Evolutionary conservation across 768 basidiomycete genomes (phyloP).

Genomic region (Mrakia frigida): DNA sequence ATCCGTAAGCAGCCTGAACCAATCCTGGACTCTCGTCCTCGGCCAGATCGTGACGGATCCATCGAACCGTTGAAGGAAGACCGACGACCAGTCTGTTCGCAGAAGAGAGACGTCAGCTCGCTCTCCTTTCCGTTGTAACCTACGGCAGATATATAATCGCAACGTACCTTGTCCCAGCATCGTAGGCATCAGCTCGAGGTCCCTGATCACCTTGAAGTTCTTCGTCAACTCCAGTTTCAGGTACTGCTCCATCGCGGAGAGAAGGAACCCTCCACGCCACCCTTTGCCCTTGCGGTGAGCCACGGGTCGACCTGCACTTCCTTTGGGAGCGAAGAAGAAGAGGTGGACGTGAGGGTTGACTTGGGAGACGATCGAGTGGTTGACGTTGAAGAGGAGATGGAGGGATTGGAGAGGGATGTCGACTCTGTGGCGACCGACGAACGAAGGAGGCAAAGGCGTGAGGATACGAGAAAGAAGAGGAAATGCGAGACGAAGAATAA

Average conservation of each 20-base stretch:
- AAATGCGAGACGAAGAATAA: background rate
- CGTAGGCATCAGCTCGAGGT: conserved; percentile 91
- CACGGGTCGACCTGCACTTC: conserved; percentile 70
- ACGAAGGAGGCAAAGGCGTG: background rate
- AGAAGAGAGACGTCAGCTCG: background rate
- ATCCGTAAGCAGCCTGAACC: conserved; percentile 76
- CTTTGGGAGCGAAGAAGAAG: conserved; percentile 78
- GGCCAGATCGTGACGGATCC: conserved; percentile 46
- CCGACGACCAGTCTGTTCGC: conserved; percentile 77
- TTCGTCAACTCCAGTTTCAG: conserved; percentile 92
- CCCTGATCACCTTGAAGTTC: conserved; percentile 96
- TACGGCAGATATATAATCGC: background rate
- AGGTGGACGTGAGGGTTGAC: conserved; percentile 80
- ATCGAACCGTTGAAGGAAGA: conserved; percentile 66
- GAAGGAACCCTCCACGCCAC: conserved; percentile 90
- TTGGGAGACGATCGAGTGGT: conserved; percentile 88
- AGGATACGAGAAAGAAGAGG: background rate
- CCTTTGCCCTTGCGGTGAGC: conserved; percentile 92
- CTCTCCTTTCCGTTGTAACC: too few relatives aligned
- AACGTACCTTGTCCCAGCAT: conserved; percentile 57
- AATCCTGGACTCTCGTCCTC: conserved; percentile 59
- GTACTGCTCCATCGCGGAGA: conserved; percentile 86
- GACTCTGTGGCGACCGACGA: conserved; percentile 53
- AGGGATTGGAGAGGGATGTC: conserved; percentile 86
- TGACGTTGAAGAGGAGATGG: conserved; percentile 57